Conservation (phyloP, 148 eudicot species). For the Fagopyrum tataricum region DNA sequence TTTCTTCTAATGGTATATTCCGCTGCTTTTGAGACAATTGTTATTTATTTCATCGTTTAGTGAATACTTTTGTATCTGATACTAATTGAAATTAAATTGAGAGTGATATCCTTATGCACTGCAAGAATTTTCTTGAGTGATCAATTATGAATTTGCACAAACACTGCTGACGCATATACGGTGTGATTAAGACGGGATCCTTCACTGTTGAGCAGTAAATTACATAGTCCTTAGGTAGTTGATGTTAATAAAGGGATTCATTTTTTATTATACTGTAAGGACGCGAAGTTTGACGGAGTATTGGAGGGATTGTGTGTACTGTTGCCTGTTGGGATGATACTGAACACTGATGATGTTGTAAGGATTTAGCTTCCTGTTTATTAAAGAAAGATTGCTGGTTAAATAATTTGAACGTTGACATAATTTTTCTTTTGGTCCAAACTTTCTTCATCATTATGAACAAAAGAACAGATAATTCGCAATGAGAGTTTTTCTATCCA, state of each 20-base stretch:
- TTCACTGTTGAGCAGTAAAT: neutral
- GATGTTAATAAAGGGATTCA: neutral
- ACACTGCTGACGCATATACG: neutral
- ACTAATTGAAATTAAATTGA: neutral
- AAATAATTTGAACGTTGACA: neutral
- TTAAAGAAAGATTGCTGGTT: neutral
- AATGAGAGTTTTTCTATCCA: neutral
- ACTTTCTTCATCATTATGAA: neutral
- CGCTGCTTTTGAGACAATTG: neutral
- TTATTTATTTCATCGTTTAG: neutral
- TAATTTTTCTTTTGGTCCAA: neutral
- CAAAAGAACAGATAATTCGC: neutral
- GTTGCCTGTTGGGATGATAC: neutral
- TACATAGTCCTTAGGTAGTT: neutral
- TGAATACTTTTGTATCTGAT: neutral
- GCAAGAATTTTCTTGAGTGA: neutral
- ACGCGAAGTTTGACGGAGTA: neutral
- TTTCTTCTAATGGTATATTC: neutral
- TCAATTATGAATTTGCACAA: neutral
- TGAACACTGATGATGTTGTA: neutral
- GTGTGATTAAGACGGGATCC: neutral
- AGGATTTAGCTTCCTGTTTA: neutral
- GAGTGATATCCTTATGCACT: neutral
- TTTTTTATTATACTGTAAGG: slow-evolving; percentile 1
- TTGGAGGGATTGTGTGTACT: slow-evolving; percentile 2